A percentile compares a stretch with the other conserved stretches of the same genome.
These are phyloP conservation scores for Sonneratia caseolaris DNA, from an alignment of 345 rosid genomes.

Conservation along the genomic window DNA sequence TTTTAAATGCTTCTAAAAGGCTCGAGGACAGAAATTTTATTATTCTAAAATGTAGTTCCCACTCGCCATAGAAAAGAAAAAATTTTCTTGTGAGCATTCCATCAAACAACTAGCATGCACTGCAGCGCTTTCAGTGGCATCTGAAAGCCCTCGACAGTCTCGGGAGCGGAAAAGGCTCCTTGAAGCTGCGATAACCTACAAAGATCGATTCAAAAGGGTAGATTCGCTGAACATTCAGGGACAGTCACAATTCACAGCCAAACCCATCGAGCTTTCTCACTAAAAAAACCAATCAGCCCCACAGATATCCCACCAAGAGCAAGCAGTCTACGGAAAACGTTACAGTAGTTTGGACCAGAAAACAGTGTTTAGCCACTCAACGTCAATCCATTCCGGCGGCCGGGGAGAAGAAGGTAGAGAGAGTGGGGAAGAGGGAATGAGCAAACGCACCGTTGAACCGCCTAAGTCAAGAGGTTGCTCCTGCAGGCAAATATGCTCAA, in stretches of 20 bases:
- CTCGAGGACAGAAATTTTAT: background rate
- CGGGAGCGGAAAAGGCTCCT: background rate
- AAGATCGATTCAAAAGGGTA: background rate
- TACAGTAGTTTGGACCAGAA: background rate
- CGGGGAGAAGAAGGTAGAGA: background rate
- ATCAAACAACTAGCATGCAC: slow-evolving; percentile 1
- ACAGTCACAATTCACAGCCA: background rate
- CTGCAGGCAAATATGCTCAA: background rate
- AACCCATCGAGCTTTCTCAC: background rate
- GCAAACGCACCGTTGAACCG: background rate
- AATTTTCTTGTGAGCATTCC: background rate
- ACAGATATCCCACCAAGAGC: background rate
- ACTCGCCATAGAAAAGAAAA: background rate
- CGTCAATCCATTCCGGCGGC: background rate
- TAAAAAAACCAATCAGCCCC: background rate
- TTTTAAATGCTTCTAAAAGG: too few relatives aligned
- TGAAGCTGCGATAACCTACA: background rate
- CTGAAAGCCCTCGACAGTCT: background rate
- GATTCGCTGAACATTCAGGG: background rate
- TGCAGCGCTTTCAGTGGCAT: background rate
- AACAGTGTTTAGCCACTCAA: background rate
- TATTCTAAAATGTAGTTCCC: background rate
- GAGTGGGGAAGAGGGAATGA: background rate
- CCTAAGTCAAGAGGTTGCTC: background rate
- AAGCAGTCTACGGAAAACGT: background rate